These are phyloP conservation scores for Pterula multifida DNA, from an alignment of 1,284 basidiomycete species.

Conservation along the genomic window DNA sequence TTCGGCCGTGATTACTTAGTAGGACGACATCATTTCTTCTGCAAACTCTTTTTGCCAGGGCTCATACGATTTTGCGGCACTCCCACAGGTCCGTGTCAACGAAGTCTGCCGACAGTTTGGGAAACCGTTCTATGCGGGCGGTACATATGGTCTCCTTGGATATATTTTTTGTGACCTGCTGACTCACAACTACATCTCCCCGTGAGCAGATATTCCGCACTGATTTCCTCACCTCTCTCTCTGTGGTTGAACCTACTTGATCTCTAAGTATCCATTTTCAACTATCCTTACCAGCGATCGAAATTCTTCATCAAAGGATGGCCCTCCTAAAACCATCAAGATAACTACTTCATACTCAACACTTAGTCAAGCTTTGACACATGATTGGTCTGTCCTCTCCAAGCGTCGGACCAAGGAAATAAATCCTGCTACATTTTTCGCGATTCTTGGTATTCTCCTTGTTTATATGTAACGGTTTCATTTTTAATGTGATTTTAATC, in stretches of 20 bases:
- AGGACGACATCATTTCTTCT: slow-evolving; percentile 21
- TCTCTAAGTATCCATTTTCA: slow-evolving; percentile 11
- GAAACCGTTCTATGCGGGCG: slow-evolving; percentile 81
- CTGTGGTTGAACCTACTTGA: slow-evolving; percentile 6
- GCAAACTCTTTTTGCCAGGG: slow-evolving; percentile 5
- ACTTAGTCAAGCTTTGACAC: slow-evolving; percentile 50
- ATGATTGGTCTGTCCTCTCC: slow-evolving; percentile 59
- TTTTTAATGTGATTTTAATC: slow-evolving; percentile 24
- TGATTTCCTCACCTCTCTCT: slow-evolving; percentile 3
- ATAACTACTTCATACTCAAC: slow-evolving; percentile 55
- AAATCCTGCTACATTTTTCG: slow-evolving; percentile 61
- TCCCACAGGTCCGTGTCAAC: slow-evolving; percentile 62
- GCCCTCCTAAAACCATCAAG: slow-evolving; percentile 46
- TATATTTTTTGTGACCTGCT: slow-evolving; percentile 93
- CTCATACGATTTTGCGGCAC: slow-evolving; percentile 8
- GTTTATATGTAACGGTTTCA: background rate
- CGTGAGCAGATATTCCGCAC: slow-evolving; percentile 37
- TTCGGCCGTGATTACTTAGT: slow-evolving; percentile 59
- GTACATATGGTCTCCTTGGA: slow-evolving; percentile 83
- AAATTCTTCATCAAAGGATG: slow-evolving; percentile 39
- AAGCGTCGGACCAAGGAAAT: slow-evolving; percentile 70
- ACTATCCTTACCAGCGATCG: slow-evolving; percentile 40
- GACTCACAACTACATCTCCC: slow-evolving; percentile 72
- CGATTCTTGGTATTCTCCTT: slow-evolving; percentile 51
- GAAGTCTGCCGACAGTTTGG: slow-evolving; percentile 55